Evolutionary conservation across 23 red algal genomes (phyloP), one percentile per base, ranked within the genome.

Genomic region (Gracilaria gracilis): DNA sequence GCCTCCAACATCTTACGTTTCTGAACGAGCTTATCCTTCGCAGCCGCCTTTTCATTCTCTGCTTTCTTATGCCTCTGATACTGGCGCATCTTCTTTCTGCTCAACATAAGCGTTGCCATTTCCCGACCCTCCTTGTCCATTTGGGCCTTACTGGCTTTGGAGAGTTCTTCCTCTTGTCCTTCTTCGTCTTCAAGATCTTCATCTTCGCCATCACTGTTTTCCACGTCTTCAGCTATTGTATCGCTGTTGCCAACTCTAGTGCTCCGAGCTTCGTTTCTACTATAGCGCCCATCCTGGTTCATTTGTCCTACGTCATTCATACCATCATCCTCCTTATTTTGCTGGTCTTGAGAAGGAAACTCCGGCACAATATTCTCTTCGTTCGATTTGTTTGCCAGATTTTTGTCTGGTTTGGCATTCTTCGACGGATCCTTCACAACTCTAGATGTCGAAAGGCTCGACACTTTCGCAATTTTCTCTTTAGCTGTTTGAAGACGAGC

Each of bases 101-200:
- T 87, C 35, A 95, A 55, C 72, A 81, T 87, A 20, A 91, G 25
- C 0, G 85, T 44, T 12, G 73, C 75, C 93, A 88, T 86, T 23
- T 90, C 73, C 44, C 75, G 66, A 13, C 75, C 84, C 14, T 87
- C 81, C 78, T 92, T 85, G 12, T 85, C 89, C 82, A 83, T 61
- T 76, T 78, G 15, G 1, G 62, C 74, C 21, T 81, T 58, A 20
- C 42, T 74, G 2, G 55, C 84, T 33, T 79, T 90, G 1, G 61
- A 38, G 23, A 82, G 25, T 27, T 76, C 55, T 32, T 85, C 94
- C 28, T 96, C 94, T 58, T 79, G 62, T 19, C 75, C 82, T 28
- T 96, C 88, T 47, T 92, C 88, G 31, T 96, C 87, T 80, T 96
- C 95, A 50, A 75, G 59, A 27, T 93, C 83, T 36, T 94, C 84